A percentile compares a stretch with the other conserved stretches of the same genome.
Evolutionary conservation across 768 basidiomycete genomes (phyloP).

Genomic region (Royoungia palumana): DNA sequence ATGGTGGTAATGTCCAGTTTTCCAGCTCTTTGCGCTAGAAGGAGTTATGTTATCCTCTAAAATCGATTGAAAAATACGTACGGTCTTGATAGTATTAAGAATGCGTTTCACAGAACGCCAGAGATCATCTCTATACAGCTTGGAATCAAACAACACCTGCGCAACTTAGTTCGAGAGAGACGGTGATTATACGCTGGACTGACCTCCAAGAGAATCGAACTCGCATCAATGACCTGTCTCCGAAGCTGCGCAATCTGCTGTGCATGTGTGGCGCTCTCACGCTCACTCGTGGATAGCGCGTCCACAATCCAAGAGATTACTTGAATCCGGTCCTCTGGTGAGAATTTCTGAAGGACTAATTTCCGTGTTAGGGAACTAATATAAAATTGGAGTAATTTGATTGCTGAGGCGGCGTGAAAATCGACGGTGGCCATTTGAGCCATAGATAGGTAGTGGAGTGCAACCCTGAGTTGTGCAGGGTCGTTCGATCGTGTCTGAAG

Average conservation of each 20-base stretch:
- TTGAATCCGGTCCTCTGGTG: conserved; percentile 40
- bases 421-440: conserved; percentile 42
- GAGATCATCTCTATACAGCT: conserved; percentile 18
- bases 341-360: conserved; percentile 44
- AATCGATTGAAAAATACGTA: conserved; percentile 18
- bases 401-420: conserved; percentile 39
- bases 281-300: conserved; percentile 39
- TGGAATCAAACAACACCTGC: conserved; percentile 24
- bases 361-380: conserved; percentile 42
- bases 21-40: conserved; percentile 42
- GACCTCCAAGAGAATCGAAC: conserved; percentile 44
- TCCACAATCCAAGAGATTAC: conserved; percentile 48
- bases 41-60: conserved; percentile 24
- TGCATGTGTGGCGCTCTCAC: conserved; percentile 20
- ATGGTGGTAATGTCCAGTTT: conserved; percentile 41
- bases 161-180: conserved; percentile 4
- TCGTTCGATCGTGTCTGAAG: conserved; percentile 33
- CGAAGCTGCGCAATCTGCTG: conserved; percentile 36
- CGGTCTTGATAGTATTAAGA: conserved; percentile 20
- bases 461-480: conserved; percentile 31
- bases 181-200: conserved; percentile 19
- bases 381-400: conserved; percentile 53
- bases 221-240: conserved; percentile 50
- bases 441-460: conserved; percentile 46
- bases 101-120: conserved; percentile 26